Evolutionary conservation across 371 early-diverging fungal genomes (phyloP), one percentile per base, ranked within the genome.

Genomic region (Funneliformis caledonium): DNA sequence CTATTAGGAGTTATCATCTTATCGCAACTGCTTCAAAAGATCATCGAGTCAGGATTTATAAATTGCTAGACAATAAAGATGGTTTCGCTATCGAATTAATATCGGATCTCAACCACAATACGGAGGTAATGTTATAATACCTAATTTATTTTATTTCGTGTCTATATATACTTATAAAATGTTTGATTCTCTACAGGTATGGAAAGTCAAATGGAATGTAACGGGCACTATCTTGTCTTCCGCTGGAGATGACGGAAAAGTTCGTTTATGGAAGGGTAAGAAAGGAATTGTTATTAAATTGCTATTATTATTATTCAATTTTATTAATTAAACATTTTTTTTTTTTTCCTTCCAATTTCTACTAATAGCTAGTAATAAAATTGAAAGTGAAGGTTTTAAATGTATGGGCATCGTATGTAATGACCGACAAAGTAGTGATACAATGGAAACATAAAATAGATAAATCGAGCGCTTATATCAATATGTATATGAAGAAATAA

Each of bases 1-100:
- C 48, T 76, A 52, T 73, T 80, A 88, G 93, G 87, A 87, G 91
- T 0, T 97, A 96, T 84, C 96, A 98, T 75, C 85, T 97, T 81
- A 95, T 98, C 73, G 98, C 98, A 10, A 97, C 97, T 0, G 96
- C 94, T 1, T 94, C 92, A 82, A 94, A 93, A 78, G 97, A 98
- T 83, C 90, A 91, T 67, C 87, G 89, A 76, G 95, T 98, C 7
- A 92, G 97, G 70, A 94, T 98, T 64, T 98, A 88, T 87, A 94
- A 94, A 85, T 80, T 96, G 48, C 89, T 90, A 19, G 2, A 31
- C 12, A 68, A 68, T 68, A 42, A 65, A 65, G 65, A 65, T 26
- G 65, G 65, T 14, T 65, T 65, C 11, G n/a, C 22, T 33, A 82
- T 82, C 48, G 26, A 88, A 85, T 19, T 88, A 94, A 6, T 89